A percentile compares a stretch with the other conserved stretches of the same genome.
phyloP scores from a whole-genome alignment of 2,329 filamentous ascomycete genomes.

The Fusarium praegraminearum region DNA sequence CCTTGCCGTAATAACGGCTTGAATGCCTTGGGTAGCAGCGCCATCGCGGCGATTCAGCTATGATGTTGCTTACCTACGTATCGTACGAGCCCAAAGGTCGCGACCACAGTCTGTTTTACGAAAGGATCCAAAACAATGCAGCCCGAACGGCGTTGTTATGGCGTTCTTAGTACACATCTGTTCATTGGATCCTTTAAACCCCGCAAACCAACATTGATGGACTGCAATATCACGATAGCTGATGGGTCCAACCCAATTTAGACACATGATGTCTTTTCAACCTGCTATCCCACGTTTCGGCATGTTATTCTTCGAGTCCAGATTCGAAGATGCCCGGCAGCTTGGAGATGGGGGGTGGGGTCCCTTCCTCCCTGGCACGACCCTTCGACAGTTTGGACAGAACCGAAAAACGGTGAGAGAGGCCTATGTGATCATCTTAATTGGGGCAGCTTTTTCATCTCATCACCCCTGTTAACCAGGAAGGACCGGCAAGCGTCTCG shows the following conservation, averaged over 20 bases:
- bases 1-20: slow-evolving; percentile 35
- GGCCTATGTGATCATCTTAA: slow-evolving; percentile 38
- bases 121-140: slow-evolving; percentile 27
- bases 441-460: slow-evolving; percentile 41
- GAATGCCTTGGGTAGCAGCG: slow-evolving; percentile 25
- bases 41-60: slow-evolving; percentile 25
- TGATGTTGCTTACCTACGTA: slow-evolving; percentile 36
- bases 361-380: slow-evolving; percentile 23
- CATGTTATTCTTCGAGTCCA: slow-evolving; percentile 24
- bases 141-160: slow-evolving; percentile 19
- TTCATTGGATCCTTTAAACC: slow-evolving; percentile 14
- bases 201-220: slow-evolving; percentile 20
- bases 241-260: slow-evolving; percentile 13
- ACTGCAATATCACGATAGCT: slow-evolving; percentile 25
- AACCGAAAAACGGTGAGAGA: slow-evolving; percentile 34
- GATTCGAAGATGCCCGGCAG: slow-evolving; percentile 38
- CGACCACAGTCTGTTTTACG: slow-evolving; percentile 35
- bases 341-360: slow-evolving; percentile 35
- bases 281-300: slow-evolving; percentile 1
- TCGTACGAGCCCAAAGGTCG: slow-evolving; percentile 44
- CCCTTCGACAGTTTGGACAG: slow-evolving; percentile 34
- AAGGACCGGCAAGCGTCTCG: slow-evolving; percentile 1
- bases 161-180: slow-evolving; percentile 10
- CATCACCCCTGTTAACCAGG: slow-evolving; percentile 36
- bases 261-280: slow-evolving; percentile 11